Evolutionary conservation across 768 basidiomycete genomes (phyloP), one percentile per base, ranked within the genome.

Genomic region (Lactarius sanguifluus): DNA sequence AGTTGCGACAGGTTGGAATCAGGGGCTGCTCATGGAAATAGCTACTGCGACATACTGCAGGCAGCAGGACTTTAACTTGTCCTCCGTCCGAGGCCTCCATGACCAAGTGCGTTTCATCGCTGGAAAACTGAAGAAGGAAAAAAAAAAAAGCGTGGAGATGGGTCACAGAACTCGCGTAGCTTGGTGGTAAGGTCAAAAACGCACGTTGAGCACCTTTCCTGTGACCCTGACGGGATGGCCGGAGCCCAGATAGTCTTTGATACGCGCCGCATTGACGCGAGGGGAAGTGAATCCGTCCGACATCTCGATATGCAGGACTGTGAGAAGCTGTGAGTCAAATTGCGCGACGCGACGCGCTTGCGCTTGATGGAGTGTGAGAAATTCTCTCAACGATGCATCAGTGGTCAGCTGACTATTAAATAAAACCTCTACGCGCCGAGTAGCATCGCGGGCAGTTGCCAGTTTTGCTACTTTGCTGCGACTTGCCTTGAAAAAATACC

Each of bases 81-180:
- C 70, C 70, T 5, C 70, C 65, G 28, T 71, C 70, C 28, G 59
- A 52, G 18, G 70, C 65, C 41, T 69, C 65, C 68, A 71, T 64
- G 8, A 62, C 20, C 5, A 66, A 12, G 18, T 68, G 52, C 6
- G 70, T 64, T 12, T 65, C 59, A n/a, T 69, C 67, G 5, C 61
- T 10, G 38, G 62, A 40, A 40, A 65, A 69, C 70, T 71, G 45
- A 23, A 5, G 38, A 40, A 9, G 9, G 12, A 15, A 7, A 20
- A 43, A 4, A 20, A 43, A 4, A 20, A 45, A 23, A 34, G 2
- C 43, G 36, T 23, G 8, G 32, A 23, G 47, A 23, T 50, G 12
- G n/a, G 12, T 23, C 4, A n/a, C 4, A 12, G n/a, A 18, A 47
- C 45, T 47, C n/a, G 45, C 10, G 10, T 13, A 3, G 38, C 5